Base-by-base conservation (phyloP, 306 rosid genomes). In the Trifolium repens region DNA sequence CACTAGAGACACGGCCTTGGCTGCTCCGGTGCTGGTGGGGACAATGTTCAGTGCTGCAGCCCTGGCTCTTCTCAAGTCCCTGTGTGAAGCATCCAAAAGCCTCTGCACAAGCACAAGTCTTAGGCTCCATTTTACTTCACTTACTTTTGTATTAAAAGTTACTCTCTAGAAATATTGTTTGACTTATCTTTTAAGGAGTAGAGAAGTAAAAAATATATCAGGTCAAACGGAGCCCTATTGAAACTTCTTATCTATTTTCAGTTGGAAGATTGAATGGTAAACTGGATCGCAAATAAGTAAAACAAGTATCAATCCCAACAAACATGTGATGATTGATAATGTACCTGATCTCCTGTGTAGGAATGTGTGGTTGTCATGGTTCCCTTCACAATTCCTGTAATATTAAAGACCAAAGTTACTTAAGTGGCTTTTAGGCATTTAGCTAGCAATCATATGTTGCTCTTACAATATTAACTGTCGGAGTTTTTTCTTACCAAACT, bases 341-440 rank as follows among this genome's bases (percentile, higher is more conserved):
- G 67, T 79, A 93, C 98, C 93, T 93, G 98, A 84, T 96, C 99
- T 80, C 99, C 99, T 0, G 99, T 96, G 91, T 96, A 96, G 61
- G 99, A 96, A 79, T 96, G 99, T 69, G 99, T 92, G 67, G 99
- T 96, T 79, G 97, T 96, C 99, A 96, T 96, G 82, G 99, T 96
- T 81, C 98, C 99, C 89, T 92, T 92, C 44, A 90, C 98, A 73
- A 96, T 96, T 76, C 96, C 98, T 93, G 85, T 66, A 81, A 66
- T 63, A 66, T 63, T 59, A 58, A 5, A 34, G 55, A 82, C 9
- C 46, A 78, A 49, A 61, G 39, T 22, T 10, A 24, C 71, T 64
- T 47, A 63, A 75, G 71, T 32, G 68, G 40, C 60, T 75, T 71
- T 34, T 62, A 76, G 68, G 40, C 60, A 71, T 71, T 42, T 62